phyloP scores from a whole-genome alignment of 352 stramenopile species.

The Achlya hypogyna region DNA sequence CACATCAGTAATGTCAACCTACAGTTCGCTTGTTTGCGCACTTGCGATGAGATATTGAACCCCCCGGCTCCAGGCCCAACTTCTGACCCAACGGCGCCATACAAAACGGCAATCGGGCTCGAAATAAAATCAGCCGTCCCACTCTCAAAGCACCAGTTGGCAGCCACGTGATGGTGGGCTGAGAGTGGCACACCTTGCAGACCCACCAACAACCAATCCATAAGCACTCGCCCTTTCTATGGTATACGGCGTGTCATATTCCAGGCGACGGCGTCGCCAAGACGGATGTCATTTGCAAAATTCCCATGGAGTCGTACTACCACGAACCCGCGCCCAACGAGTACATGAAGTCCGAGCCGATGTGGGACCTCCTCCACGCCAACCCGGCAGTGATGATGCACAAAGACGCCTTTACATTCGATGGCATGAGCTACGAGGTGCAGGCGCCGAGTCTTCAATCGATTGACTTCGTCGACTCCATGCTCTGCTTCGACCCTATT shows the following conservation, averaged over 20 bases:
- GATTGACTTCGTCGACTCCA: conserved; percentile 1
- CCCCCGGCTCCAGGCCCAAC: too few species aligned
- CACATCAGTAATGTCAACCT: neutral
- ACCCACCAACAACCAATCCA: neutral
- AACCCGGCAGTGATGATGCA: neutral
- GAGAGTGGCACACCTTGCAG: neutral
- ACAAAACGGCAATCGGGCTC: neutral
- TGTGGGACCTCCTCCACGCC: neutral
- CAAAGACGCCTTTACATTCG: neutral
- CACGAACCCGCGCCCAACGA: neutral
- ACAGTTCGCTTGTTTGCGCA: too few species aligned
- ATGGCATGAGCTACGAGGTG: neutral
- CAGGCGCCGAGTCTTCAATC: neutral
- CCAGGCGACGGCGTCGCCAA: neutral
- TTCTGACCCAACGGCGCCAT: too few species aligned
- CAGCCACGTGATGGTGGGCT: too few species aligned
- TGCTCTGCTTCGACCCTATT: conserved; percentile 11
- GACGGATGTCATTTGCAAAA: neutral
- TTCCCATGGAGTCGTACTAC: neutral
- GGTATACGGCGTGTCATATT: neutral
- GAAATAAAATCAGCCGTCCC: neutral
- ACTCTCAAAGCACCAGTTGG: too few species aligned
- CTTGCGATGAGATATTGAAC: conserved; percentile 8
- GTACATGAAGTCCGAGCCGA: neutral
- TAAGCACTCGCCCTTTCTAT: neutral